A percentile compares a stretch with the other conserved stretches of the same genome.
These are phyloP conservation scores for Phytopythium litorale DNA, from an alignment of 352 stramenopile genomes.

Conservation along the genomic window DNA sequence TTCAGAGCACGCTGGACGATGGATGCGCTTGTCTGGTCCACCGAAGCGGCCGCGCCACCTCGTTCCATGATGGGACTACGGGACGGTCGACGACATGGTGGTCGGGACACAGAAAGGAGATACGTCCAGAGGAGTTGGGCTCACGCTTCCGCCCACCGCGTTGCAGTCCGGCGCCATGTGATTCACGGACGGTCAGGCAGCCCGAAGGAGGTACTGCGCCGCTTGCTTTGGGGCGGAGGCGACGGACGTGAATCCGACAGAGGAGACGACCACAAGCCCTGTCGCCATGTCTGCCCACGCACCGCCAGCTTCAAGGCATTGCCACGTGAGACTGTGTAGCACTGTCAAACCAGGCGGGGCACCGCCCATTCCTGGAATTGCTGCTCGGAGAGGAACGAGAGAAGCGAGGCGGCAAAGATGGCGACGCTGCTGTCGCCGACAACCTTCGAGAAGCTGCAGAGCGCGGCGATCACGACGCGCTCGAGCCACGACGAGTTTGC, in stretches of 20 bases:
- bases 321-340: neutral
- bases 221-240: neutral
- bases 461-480: slow-evolving; percentile 32
- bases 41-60: too few species aligned
- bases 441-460: slow-evolving; percentile 18
- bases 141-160: neutral
- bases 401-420: neutral
- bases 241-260: neutral
- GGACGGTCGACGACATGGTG: neutral
- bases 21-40: too few species aligned
- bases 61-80: too few species aligned
- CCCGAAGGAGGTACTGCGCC: neutral
- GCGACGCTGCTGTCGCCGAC: slow-evolving; percentile 16
- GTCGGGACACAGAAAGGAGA: neutral
- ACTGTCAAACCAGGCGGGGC: too few species aligned
- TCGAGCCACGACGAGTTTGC: slow-evolving; percentile 14
- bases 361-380: neutral
- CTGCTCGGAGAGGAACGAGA: neutral
- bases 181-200: neutral
- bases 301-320: neutral
- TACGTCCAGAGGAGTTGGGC: neutral
- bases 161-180: neutral
- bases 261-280: neutral
- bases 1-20: neutral
- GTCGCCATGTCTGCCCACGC: neutral